phyloP scores from a whole-genome alignment of 306 rosid genomes.

The Hippophae gyantsensis region DNA sequence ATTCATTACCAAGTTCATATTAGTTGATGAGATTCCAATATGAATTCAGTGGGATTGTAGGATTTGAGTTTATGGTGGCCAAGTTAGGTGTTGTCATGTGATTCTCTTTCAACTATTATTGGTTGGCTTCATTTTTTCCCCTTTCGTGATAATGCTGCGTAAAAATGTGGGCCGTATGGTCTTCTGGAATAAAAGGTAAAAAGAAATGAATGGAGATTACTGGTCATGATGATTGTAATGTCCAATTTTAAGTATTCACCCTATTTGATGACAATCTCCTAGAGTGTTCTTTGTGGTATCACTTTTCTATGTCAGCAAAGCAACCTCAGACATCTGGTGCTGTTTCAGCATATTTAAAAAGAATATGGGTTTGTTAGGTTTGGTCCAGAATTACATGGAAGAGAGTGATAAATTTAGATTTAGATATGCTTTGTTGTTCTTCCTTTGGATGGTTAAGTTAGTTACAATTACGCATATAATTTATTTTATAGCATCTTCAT shows the following conservation, averaged over 20 bases:
- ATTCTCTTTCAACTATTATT: not conserved
- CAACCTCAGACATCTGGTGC: not conserved
- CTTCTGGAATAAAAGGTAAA: too few relatives aligned
- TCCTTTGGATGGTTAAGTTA: not conserved
- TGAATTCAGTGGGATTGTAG: not conserved
- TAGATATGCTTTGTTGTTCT: not conserved
- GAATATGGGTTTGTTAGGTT: not conserved
- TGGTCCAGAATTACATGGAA: not conserved
- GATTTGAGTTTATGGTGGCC: slow-evolving; percentile 1
- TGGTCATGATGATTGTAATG: too few relatives aligned
- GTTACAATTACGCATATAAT: not conserved
- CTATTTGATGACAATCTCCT: too few relatives aligned
- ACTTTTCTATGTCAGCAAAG: not conserved
- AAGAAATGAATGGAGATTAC: too few relatives aligned
- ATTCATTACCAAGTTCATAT: not conserved
- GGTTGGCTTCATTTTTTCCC: not conserved
- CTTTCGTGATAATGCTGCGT: not conserved
- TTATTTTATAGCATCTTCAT: not conserved
- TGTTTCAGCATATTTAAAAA: not conserved
- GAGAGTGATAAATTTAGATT: not conserved
- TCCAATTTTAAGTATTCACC: too few relatives aligned
- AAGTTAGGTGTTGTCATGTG: not conserved
- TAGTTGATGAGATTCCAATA: not conserved
- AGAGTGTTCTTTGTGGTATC: not conserved
- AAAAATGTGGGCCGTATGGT: not conserved